phyloP scores from a whole-genome alignment of 805 yeast genomes.

The Candida sithepensis region DNA sequence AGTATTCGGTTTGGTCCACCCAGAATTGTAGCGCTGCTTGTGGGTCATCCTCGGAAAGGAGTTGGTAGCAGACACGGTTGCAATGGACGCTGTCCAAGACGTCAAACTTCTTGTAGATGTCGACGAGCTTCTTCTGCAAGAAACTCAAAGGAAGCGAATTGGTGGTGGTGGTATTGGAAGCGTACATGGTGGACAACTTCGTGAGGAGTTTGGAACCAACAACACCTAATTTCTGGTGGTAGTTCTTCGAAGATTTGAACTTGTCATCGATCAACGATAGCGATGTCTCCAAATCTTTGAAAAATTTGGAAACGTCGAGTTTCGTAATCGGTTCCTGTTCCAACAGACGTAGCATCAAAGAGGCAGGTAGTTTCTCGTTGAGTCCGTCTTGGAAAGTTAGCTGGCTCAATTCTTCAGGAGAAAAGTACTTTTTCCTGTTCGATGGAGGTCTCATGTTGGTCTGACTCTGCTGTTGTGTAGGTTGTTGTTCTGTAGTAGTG shows the following conservation, averaged over 20 bases:
- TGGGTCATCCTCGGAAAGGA: conserved; percentile 22
- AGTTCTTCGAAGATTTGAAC: background rate
- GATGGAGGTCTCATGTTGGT: too few species aligned
- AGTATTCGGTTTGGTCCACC: conserved; percentile 26
- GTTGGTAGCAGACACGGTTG: conserved; percentile 19
- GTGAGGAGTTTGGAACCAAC: background rate
- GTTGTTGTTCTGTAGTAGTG: background rate
- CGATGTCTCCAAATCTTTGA: background rate
- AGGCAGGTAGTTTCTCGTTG: background rate
- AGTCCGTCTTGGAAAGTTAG: background rate
- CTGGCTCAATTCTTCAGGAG: background rate
- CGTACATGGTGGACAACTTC: background rate
- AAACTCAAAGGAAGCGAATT: background rate
- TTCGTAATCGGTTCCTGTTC: background rate
- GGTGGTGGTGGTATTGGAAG: background rate
- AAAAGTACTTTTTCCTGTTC: background rate
- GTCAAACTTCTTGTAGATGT: conserved; percentile 13
- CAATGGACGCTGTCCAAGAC: conserved; percentile 28
- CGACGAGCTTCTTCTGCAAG: conserved; percentile 14
- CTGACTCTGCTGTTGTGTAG: too few species aligned
- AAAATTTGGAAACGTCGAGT: background rate
- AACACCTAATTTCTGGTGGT: background rate
- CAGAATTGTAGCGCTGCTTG: conserved; percentile 27
- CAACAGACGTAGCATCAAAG: background rate
- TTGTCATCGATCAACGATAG: background rate